Conservation (phyloP, 805 yeast species). For the Hanseniaspora meyeri region DNA sequence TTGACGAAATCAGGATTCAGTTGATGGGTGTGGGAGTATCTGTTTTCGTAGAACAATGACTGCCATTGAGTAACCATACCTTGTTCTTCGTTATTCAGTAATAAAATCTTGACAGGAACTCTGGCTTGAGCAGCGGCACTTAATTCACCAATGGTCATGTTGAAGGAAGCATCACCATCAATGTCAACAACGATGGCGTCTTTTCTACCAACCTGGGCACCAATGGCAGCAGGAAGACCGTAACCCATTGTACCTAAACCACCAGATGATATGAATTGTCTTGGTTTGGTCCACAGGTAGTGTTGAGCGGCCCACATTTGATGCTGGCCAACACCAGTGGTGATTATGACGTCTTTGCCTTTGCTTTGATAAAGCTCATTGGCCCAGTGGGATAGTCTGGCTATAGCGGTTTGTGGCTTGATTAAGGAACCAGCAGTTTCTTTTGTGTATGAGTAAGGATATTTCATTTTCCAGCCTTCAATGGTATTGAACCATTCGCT, state of each 20-base stretch:
- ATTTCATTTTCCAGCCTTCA: constrained; percentile 70
- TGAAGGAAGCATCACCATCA: constrained; percentile 98
- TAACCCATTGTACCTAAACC: constrained; percentile 98
- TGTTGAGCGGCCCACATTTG: constrained; percentile 99
- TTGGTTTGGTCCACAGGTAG: constrained; percentile 85
- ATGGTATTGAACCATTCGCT: constrained; percentile 68
- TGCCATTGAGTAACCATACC: constrained; percentile 99
- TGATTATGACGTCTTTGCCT: constrained; percentile 65
- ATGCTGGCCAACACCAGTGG: constrained; percentile 99
- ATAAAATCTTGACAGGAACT: constrained; percentile 79
- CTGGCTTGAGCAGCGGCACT: constrained; percentile 88
- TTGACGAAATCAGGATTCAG: constrained; percentile 85
- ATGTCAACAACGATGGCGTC: constrained; percentile 91
- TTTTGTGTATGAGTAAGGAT: constrained; percentile 68
- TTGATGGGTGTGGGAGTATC: constrained; percentile 98
- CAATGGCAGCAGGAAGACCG: constrained; percentile 95
- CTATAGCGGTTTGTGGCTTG: constrained; percentile 86
- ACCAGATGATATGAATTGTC: constrained; percentile 94
- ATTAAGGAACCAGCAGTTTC: constrained; percentile 72
- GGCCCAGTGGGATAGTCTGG: constrained; percentile 64
- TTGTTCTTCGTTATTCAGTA: constrained; percentile 94
- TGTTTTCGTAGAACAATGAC: constrained; percentile 87
- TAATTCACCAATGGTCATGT: constrained; percentile 90
- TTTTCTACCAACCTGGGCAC: constrained; percentile 93
- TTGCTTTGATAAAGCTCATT: constrained; percentile 32